Evolutionary conservation across 441 rosid species (phyloP).

Genomic region (Omphalea diandra): DNA sequence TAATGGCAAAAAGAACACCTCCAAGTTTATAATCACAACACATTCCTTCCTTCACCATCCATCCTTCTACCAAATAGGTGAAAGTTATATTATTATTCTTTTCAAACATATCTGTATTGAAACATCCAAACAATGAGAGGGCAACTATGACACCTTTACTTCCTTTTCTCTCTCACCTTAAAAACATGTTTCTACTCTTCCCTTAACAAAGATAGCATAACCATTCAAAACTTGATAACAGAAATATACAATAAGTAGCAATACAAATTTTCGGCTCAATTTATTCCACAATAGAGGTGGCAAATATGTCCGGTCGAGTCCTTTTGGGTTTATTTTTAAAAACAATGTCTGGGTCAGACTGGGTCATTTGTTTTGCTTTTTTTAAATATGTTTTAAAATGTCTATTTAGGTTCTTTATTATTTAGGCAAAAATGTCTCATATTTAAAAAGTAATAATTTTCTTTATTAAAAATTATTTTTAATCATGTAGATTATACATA

Average conservation of each 20-base stretch:
- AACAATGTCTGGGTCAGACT: too few species aligned
- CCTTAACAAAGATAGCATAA: not conserved
- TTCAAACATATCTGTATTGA: not conserved
- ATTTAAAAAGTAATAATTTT: too few species aligned
- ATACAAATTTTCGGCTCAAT: not conserved
- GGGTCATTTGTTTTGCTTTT: too few species aligned
- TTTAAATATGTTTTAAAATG: too few species aligned
- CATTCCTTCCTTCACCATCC: not conserved
- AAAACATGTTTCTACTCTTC: not conserved
- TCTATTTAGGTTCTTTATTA: too few species aligned
- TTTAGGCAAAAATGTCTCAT: too few species aligned
- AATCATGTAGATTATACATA: too few species aligned
- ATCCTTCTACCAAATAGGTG: conserved; percentile 3
- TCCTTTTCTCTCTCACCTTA: not conserved
- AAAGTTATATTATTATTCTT: not conserved
- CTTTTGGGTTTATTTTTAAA: too few species aligned
- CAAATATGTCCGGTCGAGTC: too few species aligned
- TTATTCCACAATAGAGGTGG: conserved; percentile 3
- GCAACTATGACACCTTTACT: not conserved
- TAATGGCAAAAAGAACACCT: not conserved
- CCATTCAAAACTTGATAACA: not conserved
- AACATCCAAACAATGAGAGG: conserved; percentile 5
- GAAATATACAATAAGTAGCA: not conserved
- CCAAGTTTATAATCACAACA: not conserved
- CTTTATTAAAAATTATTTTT: too few species aligned